These are phyloP conservation scores for Themeda triandra DNA, from an alignment of 176 grass and related monocot genomes.

Conservation along the genomic window DNA sequence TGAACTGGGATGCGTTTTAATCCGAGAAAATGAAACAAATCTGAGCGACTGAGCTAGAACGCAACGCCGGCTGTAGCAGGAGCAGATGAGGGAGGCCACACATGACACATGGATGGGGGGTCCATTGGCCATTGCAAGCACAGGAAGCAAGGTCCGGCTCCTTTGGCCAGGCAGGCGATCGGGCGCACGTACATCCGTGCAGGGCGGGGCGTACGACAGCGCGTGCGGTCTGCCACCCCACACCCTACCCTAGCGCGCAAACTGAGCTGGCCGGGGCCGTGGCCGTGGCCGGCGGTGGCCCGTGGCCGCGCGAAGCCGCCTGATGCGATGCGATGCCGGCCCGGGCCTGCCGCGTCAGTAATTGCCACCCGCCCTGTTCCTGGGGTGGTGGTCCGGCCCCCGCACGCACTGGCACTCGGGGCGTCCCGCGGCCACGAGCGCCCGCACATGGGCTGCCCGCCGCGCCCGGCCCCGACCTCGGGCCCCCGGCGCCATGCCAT, in stretches of 20 bases:
- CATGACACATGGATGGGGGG: too few species aligned
- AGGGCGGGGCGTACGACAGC: conserved; percentile 28
- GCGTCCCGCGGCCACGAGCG: not conserved
- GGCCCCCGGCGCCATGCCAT: not conserved
- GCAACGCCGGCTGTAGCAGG: too few species aligned
- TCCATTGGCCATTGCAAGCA: too few species aligned
- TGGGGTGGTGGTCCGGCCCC: not conserved
- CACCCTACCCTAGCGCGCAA: not conserved
- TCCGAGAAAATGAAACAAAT: not conserved
- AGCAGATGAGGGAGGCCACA: too few species aligned
- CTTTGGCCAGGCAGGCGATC: not conserved
- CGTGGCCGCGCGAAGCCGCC: not conserved
- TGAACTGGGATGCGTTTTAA: not conserved
- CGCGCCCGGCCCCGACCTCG: not conserved
- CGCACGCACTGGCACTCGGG: not conserved
- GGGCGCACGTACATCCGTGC: conserved; percentile 31
- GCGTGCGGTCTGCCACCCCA: not conserved
- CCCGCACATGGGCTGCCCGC: conserved; percentile 21
- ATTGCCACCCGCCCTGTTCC: not conserved
- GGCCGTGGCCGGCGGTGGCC: too few species aligned
- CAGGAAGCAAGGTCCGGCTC: too few species aligned
- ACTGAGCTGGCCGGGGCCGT: not conserved
- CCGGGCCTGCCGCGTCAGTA: not conserved
- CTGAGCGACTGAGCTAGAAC: too few species aligned
- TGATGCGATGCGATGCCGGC: not conserved